Evolutionary conservation across 306 rosid species (phyloP), one percentile per base, ranked within the genome.

Genomic region (Alnus rubra): DNA sequence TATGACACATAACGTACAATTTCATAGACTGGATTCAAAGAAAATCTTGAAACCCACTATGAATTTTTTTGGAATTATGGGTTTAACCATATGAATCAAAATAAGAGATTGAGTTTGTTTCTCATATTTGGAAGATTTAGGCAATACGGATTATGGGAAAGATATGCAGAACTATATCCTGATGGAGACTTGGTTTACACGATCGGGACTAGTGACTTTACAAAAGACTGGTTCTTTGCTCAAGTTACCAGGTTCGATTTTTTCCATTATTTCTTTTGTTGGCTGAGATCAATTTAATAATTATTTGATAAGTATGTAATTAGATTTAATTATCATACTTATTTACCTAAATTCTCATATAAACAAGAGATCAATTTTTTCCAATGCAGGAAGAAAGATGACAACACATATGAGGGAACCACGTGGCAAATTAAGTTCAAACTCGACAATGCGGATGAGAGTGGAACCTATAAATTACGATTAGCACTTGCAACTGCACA

Each of bases 61-160:
- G 28, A 23, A 0, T 23, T 23, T 48, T 10, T 48, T 2, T 10
- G 9, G 2, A 48, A 48, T 48, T 9, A 48, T 48, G 51, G 51
- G 51, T 48, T 48, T 1, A 48, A 10, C 12, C 51, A 7, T 48
- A 48, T 48, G 13, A 8, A 9, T 48, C 13, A 0, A 48, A 48
- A 48, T 10, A 48, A 48, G 51, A 48, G 10, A 10, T 49, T 49
- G 13, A 49, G 14, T 9, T 55, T 16, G 0, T 55, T 33, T 15
- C 4, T 28, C 23, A 53, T 48, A 15, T 77, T 12, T 79, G 65
- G 11, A 86, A 91, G 98, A 87, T 94, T 89, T 75, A 91, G 97
- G 80, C 98, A 95, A 73, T 92, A 92, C 80, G 98, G 97, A 28
- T 74, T 92, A 75, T 95, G 98, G 98, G 95, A 92, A 84, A 92